Evolutionary conservation across 805 yeast genomes (phyloP).

Genomic region (Metschnikowia baotianmanensis): DNA sequence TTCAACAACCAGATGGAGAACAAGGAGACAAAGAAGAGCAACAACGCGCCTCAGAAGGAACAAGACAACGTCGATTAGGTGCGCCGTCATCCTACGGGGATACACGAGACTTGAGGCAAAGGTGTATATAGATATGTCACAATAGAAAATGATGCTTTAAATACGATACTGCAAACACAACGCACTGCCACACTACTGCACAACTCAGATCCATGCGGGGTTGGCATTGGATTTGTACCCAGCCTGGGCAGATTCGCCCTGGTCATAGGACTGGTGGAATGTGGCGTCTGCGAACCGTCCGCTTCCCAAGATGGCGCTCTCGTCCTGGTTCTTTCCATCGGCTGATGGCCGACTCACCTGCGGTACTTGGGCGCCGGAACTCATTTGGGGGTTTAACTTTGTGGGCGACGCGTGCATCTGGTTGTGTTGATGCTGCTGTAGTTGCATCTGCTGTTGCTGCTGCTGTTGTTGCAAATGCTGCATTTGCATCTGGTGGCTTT

Average conservation of each 20-base stretch:
- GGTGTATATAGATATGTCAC: not conserved
- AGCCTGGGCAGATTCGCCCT: slow-evolving; percentile 12
- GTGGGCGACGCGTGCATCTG: slow-evolving; percentile 9
- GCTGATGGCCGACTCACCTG: slow-evolving; percentile 7
- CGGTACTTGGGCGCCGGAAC: slow-evolving; percentile 5
- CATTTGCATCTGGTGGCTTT: slow-evolving; percentile 9
- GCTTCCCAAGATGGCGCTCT: slow-evolving; percentile 5
- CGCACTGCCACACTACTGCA: no score
- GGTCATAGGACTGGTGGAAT: slow-evolving; percentile 13
- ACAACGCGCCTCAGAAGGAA: slow-evolving; percentile 5
- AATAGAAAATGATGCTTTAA: no score
- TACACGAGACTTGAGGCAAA: no score
- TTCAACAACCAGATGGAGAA: slow-evolving; percentile 24
- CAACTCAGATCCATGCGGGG: slow-evolving; percentile 20
- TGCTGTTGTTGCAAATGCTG: slow-evolving; percentile 9
- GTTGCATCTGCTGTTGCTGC: slow-evolving; percentile 15
- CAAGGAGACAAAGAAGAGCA: slow-evolving; percentile 13
- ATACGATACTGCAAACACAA: no score
- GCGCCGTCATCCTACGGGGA: no score
- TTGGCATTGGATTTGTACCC: slow-evolving; percentile 15
- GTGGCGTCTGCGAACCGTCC: slow-evolving; percentile 8
- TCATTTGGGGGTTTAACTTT: slow-evolving; percentile 5
- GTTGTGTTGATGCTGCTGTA: slow-evolving; percentile 8
- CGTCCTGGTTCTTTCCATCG: slow-evolving; percentile 5
- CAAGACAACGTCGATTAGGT: slow-evolving; percentile 13